Evolutionary conservation across 208 protist species (phyloP).

Genomic region (Trypanosoma grayi): DNA sequence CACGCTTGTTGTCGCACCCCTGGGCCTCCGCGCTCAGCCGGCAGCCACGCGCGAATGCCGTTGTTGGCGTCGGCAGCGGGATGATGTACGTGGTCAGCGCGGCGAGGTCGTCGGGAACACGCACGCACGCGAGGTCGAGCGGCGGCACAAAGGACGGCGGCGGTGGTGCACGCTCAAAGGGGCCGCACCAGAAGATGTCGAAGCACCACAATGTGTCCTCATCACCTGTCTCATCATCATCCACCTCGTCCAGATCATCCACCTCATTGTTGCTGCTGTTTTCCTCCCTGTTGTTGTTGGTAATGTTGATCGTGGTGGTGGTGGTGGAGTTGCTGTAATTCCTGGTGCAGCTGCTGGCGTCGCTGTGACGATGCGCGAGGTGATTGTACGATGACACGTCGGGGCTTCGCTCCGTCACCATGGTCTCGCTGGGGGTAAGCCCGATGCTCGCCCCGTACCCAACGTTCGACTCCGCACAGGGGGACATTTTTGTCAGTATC

Average conservation of each 20-base stretch:
- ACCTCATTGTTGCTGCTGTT: background rate
- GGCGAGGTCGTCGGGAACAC: background rate
- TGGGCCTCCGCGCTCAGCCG: background rate
- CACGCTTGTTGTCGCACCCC: background rate
- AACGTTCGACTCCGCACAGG: background rate
- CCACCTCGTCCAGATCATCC: conserved; percentile 11
- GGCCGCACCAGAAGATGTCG: conserved; percentile 14
- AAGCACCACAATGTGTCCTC: conserved; percentile 26
- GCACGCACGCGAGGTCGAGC: background rate
- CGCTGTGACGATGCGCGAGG: no score
- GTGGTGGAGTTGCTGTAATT: no score
- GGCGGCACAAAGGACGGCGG: conserved; percentile 19
- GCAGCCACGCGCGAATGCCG: background rate
- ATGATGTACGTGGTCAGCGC: conserved; percentile 6
- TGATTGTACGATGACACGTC: no score
- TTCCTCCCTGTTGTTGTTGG: no score
- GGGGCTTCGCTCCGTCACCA: no score
- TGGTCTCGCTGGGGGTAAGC: no score
- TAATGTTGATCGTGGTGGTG: no score
- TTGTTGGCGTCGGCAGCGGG: conserved; percentile 13
- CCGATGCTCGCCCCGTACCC: background rate
- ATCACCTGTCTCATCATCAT: conserved; percentile 5
- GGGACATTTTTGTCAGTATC: background rate
- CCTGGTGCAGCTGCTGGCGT: no score
- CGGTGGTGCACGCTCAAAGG: background rate